Percentiles rank a stretch among this genome's conserved stretches.
These are phyloP conservation scores for Trametes villosa DNA, from an alignment of 768 basidiomycete species.

Conservation along the genomic window DNA sequence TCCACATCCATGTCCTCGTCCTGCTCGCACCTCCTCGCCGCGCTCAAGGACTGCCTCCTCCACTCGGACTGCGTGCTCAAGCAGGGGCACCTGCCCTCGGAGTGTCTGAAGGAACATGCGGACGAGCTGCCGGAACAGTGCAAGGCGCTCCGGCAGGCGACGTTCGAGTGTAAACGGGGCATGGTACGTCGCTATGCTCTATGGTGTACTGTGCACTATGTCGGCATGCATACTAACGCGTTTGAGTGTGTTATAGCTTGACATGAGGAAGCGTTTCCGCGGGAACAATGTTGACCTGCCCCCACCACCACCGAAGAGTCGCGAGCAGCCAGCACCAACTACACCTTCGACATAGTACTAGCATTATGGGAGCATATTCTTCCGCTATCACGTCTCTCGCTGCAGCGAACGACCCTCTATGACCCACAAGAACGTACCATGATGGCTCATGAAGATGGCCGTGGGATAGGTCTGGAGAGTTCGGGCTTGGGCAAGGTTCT, in stretches of 20 bases:
- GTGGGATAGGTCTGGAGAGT: no score
- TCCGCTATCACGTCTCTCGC: no score
- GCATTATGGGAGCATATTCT: not conserved
- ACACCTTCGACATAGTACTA: not conserved
- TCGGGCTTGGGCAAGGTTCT: no score
- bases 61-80: constrained; percentile 88
- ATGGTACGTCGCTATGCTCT: constrained; percentile 58
- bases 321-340: not conserved
- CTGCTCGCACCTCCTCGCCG: constrained; percentile 74
- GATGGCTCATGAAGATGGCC: no score
- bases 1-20: constrained; percentile 63
- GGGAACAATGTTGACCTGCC: constrained; percentile 33
- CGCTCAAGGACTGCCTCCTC: constrained; percentile 84
- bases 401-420: no score
- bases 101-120: constrained; percentile 76
- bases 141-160: constrained; percentile 74
- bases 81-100: constrained; percentile 77
- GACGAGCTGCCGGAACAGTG: constrained; percentile 84
- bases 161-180: constrained; percentile 89
- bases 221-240: no score
- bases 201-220: not conserved
- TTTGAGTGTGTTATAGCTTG: constrained; percentile 25
- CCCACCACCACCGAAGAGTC: constrained; percentile 13
- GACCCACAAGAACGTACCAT: no score
- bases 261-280: constrained; percentile 38